phyloP scores from a whole-genome alignment of 192 early-diverging fungal species.

The Coemansia reversa region DNA sequence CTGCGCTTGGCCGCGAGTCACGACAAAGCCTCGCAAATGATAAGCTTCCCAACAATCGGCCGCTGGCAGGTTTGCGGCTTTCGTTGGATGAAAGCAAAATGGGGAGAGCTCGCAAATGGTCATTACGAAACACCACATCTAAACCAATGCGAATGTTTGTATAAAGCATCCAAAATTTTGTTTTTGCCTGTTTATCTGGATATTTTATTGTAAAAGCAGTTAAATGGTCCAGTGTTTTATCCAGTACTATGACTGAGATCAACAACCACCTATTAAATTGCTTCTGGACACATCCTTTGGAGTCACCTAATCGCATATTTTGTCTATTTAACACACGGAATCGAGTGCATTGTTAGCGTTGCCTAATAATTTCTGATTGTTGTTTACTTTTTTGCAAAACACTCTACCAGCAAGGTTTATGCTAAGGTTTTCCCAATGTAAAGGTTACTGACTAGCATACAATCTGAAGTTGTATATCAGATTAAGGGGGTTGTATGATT shows the following conservation, averaged over 20 bases:
- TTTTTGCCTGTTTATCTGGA: no score
- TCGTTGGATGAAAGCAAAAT: constrained; percentile 10
- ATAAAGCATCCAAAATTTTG: neutral
- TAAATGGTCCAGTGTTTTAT: neutral
- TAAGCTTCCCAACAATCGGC: neutral
- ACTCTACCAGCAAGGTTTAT: neutral
- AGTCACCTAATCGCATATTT: no score
- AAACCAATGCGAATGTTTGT: constrained; percentile 29
- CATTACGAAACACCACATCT: constrained; percentile 13
- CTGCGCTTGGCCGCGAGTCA: constrained; percentile 10
- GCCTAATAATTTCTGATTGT: neutral
- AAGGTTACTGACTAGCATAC: neutral
- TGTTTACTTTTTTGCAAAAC: neutral
- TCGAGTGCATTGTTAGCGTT: neutral
- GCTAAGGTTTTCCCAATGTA: neutral
- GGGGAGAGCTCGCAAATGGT: constrained; percentile 14
- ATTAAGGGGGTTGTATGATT: neutral
- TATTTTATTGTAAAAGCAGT: neutral
- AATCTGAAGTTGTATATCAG: neutral
- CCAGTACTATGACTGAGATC: neutral
- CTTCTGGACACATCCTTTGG: neutral
- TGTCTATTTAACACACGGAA: no score
- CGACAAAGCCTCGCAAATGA: neutral
- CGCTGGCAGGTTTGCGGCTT: neutral
- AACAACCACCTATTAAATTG: neutral